Conservation (phyloP, 2,329 filamentous ascomycete species). For the Rhexocercosporidium sp. region DNA sequence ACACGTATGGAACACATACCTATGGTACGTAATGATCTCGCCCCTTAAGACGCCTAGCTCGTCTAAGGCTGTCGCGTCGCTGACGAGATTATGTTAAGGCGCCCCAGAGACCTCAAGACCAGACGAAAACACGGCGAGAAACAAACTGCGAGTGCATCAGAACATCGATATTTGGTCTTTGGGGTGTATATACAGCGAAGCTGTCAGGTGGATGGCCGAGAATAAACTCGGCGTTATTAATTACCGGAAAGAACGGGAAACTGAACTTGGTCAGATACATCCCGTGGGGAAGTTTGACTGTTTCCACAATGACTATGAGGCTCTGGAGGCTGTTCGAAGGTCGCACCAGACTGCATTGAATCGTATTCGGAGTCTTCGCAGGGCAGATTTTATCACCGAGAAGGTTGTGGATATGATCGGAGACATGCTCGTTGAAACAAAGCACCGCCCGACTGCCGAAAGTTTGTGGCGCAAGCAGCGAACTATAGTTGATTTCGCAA, state of each 20-base stretch:
- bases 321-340: conserved; percentile 36
- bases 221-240: conserved; percentile 35
- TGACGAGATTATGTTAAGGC: conserved; percentile 26
- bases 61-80: no score
- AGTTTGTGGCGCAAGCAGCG: conserved; percentile 25
- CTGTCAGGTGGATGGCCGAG: conserved; percentile 36
- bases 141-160: conserved; percentile 17
- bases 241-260: conserved; percentile 33
- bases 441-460: conserved; percentile 33
- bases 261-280: conserved; percentile 26
- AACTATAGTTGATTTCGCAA: no score
- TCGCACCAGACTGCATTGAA: conserved; percentile 35
- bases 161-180: conserved; percentile 44
- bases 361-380: conserved; percentile 20
- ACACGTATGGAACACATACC: conserved; percentile 6
- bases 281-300: conserved; percentile 28
- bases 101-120: conserved; percentile 42
- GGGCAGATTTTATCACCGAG: conserved; percentile 38
- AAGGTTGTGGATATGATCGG: conserved; percentile 36
- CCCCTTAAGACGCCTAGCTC: no score
- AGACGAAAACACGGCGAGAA: conserved; percentile 6
- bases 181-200: conserved; percentile 43
- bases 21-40: no score
- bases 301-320: conserved; percentile 41
- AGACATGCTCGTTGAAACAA: conserved; percentile 35